Evolutionary conservation across 2,329 filamentous ascomycete species (phyloP), one percentile per base, ranked within the genome.

Genomic region (Nannizziopsis barbatae): DNA sequence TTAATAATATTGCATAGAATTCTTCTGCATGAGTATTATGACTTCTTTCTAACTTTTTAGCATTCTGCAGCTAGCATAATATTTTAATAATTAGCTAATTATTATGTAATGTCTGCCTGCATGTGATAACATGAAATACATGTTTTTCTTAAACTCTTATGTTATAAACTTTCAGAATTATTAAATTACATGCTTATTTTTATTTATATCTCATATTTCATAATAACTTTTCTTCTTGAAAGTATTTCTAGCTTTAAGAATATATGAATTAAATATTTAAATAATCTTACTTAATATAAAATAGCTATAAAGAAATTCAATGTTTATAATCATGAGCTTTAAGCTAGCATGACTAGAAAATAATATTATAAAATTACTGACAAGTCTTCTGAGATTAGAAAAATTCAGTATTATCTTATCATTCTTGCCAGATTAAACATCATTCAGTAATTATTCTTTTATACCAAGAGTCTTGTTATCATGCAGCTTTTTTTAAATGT

Each of bases 101-200:
- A 92, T 52, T 95, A 95, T 56, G 80, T 81, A 0, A 95, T 96
- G 86, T 89, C 90, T 0, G 87, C 86, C 0, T 73, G 90, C 0
- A 92, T 96, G 85, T 96, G 92, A 92, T 75, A 86, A 0, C 85
- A 94, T 57, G 90, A 86, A 0, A 95, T 96, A 2, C 87, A 93
- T 60, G 81, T 80, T 0, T 92, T 92, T 50, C 71, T 94, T 0
- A 86, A 94, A 55, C 63, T 93, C 0, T 64, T 94, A 0, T 73
- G 86, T 0, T 80, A 86, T 55, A 76, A 81, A 2, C 69, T 95
- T 0, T 89, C 89, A 0, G 74, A 73, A 0, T 88, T 84, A 1
- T 67, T 88, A 0, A 89, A 95, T 43, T 84, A 93, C 48, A 95
- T 96, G 88, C 69, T 95, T 0, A 80, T 81, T 0, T 96, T 95